A percentile compares a stretch with the other conserved stretches of the same genome.
phyloP scores from a whole-genome alignment of 1,284 basidiomycete species.

The Rhizoctonia solani region DNA sequence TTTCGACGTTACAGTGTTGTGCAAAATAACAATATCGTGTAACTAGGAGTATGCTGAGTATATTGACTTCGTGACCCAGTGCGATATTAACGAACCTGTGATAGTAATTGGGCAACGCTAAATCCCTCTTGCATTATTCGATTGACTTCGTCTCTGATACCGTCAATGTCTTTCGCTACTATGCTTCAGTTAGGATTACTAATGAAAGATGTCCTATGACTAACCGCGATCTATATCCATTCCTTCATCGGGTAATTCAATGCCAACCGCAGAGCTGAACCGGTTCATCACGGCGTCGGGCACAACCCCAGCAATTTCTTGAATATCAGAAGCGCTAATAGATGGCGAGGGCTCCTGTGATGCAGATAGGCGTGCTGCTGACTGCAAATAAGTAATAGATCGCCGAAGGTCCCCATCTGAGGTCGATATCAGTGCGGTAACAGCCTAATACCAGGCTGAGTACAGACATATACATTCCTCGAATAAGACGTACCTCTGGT shows the following conservation, averaged over 20 bases:
- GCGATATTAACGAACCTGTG: constrained; percentile 65
- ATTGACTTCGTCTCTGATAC: constrained; percentile 74
- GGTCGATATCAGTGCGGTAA: constrained; percentile 74
- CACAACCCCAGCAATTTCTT: constrained; percentile 97
- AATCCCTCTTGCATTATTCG: constrained; percentile 85
- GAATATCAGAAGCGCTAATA: constrained; percentile 77
- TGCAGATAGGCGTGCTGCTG: constrained; percentile 81
- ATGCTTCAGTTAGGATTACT: neutral
- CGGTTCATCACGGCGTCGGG: constrained; percentile 73
- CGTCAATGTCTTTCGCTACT: constrained; percentile 58
- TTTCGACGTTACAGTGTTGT: constrained; percentile 77
- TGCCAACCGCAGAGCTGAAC: constrained; percentile 75
- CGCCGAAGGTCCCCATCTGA: constrained; percentile 95
- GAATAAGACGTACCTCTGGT: constrained; percentile 35
- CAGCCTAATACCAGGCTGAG: constrained; percentile 47
- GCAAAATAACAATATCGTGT: constrained; percentile 86
- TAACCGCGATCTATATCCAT: constrained; percentile 56
- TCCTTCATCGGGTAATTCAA: constrained; percentile 58
- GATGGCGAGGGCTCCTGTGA: constrained; percentile 70
- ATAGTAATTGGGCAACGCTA: constrained; percentile 87
- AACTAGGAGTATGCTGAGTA: constrained; percentile 56
- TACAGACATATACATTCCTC: neutral
- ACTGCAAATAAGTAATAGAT: constrained; percentile 98
- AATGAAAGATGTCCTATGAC: neutral
- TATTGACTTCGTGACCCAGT: constrained; percentile 3